A percentile compares a stretch with the other conserved stretches of the same genome.
Evolutionary conservation across 1,284 basidiomycete genomes (phyloP).

Genomic region (Trametes hirsuta): DNA sequence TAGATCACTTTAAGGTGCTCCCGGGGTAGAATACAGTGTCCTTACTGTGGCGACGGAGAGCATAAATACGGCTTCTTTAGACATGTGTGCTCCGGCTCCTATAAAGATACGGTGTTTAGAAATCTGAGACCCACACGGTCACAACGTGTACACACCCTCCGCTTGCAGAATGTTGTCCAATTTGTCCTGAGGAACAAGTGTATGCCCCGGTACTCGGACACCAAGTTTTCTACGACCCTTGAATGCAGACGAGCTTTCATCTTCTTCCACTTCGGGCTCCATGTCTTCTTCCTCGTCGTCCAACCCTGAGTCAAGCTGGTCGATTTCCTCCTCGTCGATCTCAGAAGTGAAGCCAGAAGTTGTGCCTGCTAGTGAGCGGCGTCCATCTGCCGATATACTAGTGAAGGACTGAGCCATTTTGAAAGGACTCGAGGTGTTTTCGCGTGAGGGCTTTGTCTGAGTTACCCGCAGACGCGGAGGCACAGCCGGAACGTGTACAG

Average conservation of each 20-base stretch:
- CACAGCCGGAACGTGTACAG: slow-evolving; percentile 15
- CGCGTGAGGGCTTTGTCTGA: not conserved
- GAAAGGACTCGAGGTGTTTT: not conserved
- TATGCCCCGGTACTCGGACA: slow-evolving; percentile 63
- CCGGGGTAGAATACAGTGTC: slow-evolving; percentile 3
- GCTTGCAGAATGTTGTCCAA: slow-evolving; percentile 73
- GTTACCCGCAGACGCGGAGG: not conserved
- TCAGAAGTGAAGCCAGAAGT: slow-evolving; percentile 29
- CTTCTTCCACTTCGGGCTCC: slow-evolving; percentile 27
- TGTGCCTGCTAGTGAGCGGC: slow-evolving; percentile 23
- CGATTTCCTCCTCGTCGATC: slow-evolving; percentile 53
- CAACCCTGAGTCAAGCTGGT: slow-evolving; percentile 69
- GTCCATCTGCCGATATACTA: slow-evolving; percentile 19
- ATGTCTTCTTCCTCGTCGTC: slow-evolving; percentile 43
- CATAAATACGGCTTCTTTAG: slow-evolving; percentile 73
- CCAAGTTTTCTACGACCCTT: slow-evolving; percentile 39
- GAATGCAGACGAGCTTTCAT: slow-evolving; percentile 21
- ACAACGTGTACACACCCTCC: slow-evolving; percentile 52
- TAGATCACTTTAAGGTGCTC: too few species aligned
- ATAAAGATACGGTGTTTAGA: not conserved
- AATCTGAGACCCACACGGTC: not conserved
- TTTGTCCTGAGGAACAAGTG: slow-evolving; percentile 58
- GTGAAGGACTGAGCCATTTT: slow-evolving; percentile 24
- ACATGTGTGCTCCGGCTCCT: slow-evolving; percentile 55
- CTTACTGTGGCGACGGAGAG: slow-evolving; percentile 72